Percentiles rank a stretch among this genome's conserved stretches.
Conservation (phyloP, 2,329 filamentous ascomycete genomes). For the Kalaharituber pfeilii region DNA sequence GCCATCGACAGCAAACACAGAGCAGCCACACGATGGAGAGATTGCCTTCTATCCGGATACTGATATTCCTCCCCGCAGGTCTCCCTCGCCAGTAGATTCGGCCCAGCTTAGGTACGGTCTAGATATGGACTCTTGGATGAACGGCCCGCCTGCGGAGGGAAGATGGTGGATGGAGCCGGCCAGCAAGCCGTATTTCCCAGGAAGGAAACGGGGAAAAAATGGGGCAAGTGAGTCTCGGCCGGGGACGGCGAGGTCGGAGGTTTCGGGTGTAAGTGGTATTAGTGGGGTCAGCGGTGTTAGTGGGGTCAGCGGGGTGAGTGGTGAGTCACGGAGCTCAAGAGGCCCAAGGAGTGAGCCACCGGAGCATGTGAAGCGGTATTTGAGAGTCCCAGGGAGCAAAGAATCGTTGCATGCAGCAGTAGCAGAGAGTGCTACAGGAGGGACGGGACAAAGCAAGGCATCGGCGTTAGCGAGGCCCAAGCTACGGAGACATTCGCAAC, state of each 20-base stretch:
- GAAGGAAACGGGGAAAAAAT: neutral
- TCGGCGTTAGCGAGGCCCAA: too few species aligned
- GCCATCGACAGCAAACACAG: too few species aligned
- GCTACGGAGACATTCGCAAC: neutral
- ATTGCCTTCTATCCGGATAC: too few species aligned
- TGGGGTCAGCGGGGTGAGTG: neutral
- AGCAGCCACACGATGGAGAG: too few species aligned
- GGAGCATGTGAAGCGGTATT: neutral
- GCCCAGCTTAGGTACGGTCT: neutral
- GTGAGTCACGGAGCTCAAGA: neutral
- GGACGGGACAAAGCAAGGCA: neutral
- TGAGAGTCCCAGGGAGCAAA: neutral
- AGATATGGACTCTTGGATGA: neutral
- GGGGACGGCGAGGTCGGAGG: constrained; percentile 25
- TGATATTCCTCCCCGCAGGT: neutral
- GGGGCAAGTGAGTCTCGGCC: neutral
- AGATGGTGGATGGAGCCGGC: neutral
- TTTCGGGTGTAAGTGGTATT: too few species aligned
- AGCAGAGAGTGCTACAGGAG: neutral
- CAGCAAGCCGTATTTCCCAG: neutral
- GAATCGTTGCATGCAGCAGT: neutral
- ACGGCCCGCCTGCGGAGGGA: neutral
- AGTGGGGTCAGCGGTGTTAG: neutral
- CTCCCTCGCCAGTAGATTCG: neutral
- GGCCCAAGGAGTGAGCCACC: neutral